phyloP scores from a whole-genome alignment of 2,329 filamentous ascomycete species.

The Thermothelomyces thermophilus region DNA sequence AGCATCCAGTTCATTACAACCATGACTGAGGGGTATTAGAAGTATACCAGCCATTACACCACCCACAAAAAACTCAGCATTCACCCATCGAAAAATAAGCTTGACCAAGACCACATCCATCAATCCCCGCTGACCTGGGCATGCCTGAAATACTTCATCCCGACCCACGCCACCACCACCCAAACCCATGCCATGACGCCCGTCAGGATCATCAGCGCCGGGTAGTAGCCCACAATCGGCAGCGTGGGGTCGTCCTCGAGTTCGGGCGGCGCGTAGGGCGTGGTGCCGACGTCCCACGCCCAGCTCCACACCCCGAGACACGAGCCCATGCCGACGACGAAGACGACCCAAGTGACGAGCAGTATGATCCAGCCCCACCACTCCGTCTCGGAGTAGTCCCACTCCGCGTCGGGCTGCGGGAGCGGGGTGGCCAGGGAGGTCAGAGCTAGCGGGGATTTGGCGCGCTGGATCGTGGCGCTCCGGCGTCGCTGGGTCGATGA shows the following conservation, averaged over 20 bases:
- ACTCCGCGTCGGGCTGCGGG: conserved; percentile 49
- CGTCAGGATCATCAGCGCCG: conserved; percentile 85
- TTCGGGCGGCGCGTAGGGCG: conserved; percentile 90
- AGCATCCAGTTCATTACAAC: too few species aligned
- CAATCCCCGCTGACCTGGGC: conserved; percentile 74
- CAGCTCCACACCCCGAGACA: conserved; percentile 95
- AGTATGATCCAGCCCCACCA: conserved; percentile 98
- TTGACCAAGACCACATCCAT: conserved; percentile 10
- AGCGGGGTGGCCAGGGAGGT: conserved; percentile 40
- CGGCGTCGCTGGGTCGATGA: conserved; percentile 39
- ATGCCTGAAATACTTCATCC: conserved; percentile 99
- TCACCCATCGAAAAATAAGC: background rate
- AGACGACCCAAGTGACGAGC: conserved; percentile 86
- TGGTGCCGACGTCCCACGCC: conserved; percentile 98
- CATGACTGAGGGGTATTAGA: too few species aligned
- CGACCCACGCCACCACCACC: conserved; percentile 95
- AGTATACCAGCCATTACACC: too few species aligned
- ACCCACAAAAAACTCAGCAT: background rate
- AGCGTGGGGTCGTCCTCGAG: conserved; percentile 90
- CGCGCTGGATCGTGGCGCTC: conserved; percentile 40
- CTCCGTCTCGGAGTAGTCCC: conserved; percentile 91
- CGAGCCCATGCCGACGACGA: conserved; percentile 93
- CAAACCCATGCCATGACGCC: conserved; percentile 98
- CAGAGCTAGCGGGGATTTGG: conserved; percentile 56
- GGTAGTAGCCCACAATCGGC: conserved; percentile 96